These are phyloP conservation scores for Lasiodiplodia theobromae DNA, from an alignment of 2,329 filamentous ascomycete species.

Conservation along the genomic window DNA sequence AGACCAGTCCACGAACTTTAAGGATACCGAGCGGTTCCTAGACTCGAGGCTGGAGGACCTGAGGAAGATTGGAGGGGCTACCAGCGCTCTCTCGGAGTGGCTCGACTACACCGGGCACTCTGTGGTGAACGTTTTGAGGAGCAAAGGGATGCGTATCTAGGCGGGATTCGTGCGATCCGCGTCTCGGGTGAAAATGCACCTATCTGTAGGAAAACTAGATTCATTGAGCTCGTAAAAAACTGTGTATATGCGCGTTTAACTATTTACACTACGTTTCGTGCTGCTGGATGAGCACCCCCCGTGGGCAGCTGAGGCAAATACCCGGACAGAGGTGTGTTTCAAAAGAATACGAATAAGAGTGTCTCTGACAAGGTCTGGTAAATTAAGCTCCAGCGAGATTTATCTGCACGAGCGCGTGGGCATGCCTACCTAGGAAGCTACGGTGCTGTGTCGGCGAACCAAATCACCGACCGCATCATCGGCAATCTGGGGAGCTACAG, in stretches of 20 bases:
- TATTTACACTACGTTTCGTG: background rate
- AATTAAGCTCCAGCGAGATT: background rate
- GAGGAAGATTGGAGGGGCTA: conserved; percentile 65
- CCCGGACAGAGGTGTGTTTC: too few species aligned
- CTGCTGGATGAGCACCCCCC: too few species aligned
- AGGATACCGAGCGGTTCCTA: conserved; percentile 81
- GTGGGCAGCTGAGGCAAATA: too few species aligned
- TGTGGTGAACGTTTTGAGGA: conserved; percentile 81
- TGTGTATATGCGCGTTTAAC: too few species aligned
- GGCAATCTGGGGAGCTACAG: conserved; percentile 28
- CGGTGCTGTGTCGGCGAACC: conserved; percentile 29
- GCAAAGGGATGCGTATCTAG: conserved; percentile 82
- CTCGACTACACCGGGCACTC: conserved; percentile 80
- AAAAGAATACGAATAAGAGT: too few species aligned
- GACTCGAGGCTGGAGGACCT: conserved; percentile 76
- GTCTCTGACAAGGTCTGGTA: too few species aligned
- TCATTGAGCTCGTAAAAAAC: background rate
- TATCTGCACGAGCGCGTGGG: background rate
- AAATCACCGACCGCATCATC: conserved; percentile 26
- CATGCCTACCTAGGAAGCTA: background rate
- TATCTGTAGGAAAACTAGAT: background rate
- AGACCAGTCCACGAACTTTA: conserved; percentile 75
- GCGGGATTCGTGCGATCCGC: background rate
- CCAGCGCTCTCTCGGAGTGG: conserved; percentile 75
- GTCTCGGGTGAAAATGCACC: background rate